phyloP scores from a whole-genome alignment of 257 asterid species.

The Solanum chilense region DNA sequence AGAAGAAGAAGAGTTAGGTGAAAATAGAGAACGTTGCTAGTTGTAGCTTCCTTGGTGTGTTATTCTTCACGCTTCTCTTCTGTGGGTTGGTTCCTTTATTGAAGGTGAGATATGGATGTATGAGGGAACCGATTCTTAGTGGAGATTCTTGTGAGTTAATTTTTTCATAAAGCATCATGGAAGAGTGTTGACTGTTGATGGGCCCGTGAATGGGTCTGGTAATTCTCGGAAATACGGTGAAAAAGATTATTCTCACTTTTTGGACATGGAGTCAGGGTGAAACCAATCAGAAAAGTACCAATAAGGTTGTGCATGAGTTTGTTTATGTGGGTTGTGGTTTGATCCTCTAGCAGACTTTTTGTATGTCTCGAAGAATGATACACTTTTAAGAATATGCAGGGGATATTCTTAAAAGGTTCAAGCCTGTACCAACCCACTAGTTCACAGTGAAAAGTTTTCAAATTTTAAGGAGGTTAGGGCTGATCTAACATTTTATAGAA shows the following conservation, averaged over 20 bases:
- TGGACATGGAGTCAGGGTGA: not conserved
- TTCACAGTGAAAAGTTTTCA: too few relatives aligned
- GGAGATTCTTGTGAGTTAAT: conserved; percentile 28
- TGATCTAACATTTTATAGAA: too few relatives aligned
- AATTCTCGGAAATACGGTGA: not conserved
- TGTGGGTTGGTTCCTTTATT: too few relatives aligned
- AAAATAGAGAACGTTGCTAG: too few relatives aligned
- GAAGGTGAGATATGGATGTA: too few relatives aligned
- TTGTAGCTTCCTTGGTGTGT: too few relatives aligned
- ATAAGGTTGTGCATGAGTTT: conserved; percentile 15
- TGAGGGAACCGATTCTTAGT: conserved; percentile 6
- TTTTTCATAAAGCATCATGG: conserved; percentile 37
- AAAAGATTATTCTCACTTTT: conserved; percentile 18
- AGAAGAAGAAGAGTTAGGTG: too few relatives aligned
- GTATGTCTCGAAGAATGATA: conserved; percentile 65
- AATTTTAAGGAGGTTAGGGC: too few relatives aligned
- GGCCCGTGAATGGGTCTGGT: too few relatives aligned
- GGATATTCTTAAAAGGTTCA: too few relatives aligned
- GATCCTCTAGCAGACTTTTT: conserved; percentile 53
- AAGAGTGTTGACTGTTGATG: conserved; percentile 14
- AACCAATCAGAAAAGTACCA: not conserved
- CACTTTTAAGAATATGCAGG: conserved; percentile 7
- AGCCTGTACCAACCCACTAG: too few relatives aligned
- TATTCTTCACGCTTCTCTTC: too few relatives aligned
- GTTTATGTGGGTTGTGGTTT: conserved; percentile 25